Base-by-base conservation (phyloP, 116 monocot genomes). In the Dioscorea cayenensis region DNA sequence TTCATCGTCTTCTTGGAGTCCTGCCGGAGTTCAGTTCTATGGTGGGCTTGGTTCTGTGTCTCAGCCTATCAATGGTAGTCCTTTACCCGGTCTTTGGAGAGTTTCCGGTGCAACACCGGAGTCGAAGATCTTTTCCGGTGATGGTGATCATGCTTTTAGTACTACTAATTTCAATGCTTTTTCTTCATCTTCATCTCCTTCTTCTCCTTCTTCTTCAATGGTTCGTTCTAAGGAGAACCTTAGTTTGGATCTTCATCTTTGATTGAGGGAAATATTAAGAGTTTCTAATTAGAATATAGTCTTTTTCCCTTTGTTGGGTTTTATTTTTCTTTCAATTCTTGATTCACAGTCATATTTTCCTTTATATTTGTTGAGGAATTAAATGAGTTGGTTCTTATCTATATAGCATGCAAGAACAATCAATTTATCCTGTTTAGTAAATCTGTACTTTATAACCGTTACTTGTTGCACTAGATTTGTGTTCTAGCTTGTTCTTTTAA, bases 1-100 rank as follows among this genome's bases (percentile, higher is more conserved):
- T 7, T 66, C 78, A 0, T 66, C 75, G n/a, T 11, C 82, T 38
- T 27, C 8, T 4, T 64, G 66, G 6, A 51, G 21, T 61, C n/a
- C 51, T 21, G 14, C 73, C 0, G 75, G 74, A 3, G 65, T 78
- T 1, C 72, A 63, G 25, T 79, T 75, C 65, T 77, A 73, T 62
- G 68, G 77, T 4, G 78, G 80, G 2, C 70, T 69, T 0, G 89
- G 84, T 0, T 74, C 89, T 3, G 77, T 77, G 27, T 68, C 80
- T 23, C 86, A 85, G 64, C 95, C 86, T 20, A 86, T 89, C 20
- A 83, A 84, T 55, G 91, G 91, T 6, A 88, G 65, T 73, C 88
- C 91, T 14, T 48, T 86, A 16, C 82, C 80, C 1, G 84, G 81
- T 36, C 52, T 77, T 7, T 95, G 86, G 86, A 75, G 79, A 51